These are phyloP conservation scores for Rhododendron mucronatum DNA, from an alignment of 148 eudicot genomes.

Conservation along the genomic window DNA sequence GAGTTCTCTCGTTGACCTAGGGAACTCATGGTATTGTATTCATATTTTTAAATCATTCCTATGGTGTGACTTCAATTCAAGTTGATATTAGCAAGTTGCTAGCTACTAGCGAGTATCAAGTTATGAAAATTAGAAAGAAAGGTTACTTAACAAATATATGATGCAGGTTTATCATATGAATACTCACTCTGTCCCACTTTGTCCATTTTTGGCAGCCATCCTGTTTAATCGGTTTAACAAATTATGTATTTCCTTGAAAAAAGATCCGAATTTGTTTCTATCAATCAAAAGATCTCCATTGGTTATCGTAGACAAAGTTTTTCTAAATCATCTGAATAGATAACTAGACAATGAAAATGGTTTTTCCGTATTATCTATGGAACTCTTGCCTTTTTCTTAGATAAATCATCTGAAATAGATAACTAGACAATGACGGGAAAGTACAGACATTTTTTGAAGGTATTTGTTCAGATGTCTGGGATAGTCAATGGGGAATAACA, in stretches of 20 bases:
- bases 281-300: background rate
- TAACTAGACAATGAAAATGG: background rate
- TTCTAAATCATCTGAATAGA: background rate
- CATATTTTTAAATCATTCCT: background rate
- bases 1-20: background rate
- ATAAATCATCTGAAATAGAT: background rate
- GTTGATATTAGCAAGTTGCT: background rate
- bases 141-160: background rate
- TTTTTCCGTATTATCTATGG: background rate
- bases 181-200: background rate
- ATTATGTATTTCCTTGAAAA: background rate
- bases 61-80: background rate
- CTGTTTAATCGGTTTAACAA: background rate
- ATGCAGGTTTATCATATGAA: background rate
- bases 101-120: background rate
- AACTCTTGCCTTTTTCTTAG: background rate
- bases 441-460: background rate
- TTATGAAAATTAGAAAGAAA: background rate
- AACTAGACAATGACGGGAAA: background rate
- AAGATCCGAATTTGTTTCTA: background rate
- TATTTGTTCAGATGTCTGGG: background rate
- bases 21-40: background rate
- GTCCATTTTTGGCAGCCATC: background rate
- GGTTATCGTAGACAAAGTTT: background rate
- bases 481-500: background rate